A percentile compares a stretch with the other conserved stretches of the same genome.
phyloP scores from a whole-genome alignment of 2,329 filamentous ascomycete genomes.

The Lachnellula subtilissima region DNA sequence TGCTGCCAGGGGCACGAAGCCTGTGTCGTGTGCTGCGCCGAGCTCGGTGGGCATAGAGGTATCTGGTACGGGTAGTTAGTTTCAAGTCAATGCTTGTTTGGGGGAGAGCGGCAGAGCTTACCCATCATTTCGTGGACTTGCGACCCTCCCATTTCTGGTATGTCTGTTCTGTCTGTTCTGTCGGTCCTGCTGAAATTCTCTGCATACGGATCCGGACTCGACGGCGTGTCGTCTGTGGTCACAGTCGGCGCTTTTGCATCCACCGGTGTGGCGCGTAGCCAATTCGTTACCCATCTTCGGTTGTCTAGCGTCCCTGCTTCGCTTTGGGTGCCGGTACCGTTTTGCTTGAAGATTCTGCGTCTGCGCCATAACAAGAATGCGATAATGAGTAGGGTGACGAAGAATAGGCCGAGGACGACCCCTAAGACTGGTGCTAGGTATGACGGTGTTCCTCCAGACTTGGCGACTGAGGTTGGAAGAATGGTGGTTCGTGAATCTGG shows the following conservation, averaged over 20 bases:
- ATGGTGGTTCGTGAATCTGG: slow-evolving; percentile 7
- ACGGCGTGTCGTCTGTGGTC: slow-evolving; percentile 26
- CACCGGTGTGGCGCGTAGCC: slow-evolving; percentile 22
- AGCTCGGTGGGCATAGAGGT: slow-evolving; percentile 24
- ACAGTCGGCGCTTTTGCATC: slow-evolving; percentile 28
- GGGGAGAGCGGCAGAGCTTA: slow-evolving; percentile 16
- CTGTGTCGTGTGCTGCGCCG: slow-evolving; percentile 12
- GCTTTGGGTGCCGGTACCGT: slow-evolving; percentile 15
- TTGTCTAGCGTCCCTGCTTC: slow-evolving; percentile 25
- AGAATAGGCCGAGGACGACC: slow-evolving; percentile 54
- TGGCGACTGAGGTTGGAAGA: slow-evolving; percentile 4
- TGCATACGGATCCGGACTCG: slow-evolving; percentile 17
- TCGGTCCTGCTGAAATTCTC: slow-evolving; percentile 8
- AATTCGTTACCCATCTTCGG: slow-evolving; percentile 21
- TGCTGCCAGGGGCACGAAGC: slow-evolving; percentile 10
- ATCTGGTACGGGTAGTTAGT: slow-evolving; percentile 12
- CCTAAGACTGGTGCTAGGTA: slow-evolving; percentile 60
- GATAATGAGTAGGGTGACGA: slow-evolving; percentile 48
- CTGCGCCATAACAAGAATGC: slow-evolving; percentile 50
- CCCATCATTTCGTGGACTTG: slow-evolving; percentile 33
- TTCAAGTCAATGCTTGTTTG: not conserved
- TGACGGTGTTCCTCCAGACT: slow-evolving; percentile 37
- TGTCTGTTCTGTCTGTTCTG: not conserved
- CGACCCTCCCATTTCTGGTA: slow-evolving; percentile 24
- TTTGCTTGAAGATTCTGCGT: slow-evolving; percentile 26